Evolutionary conservation across 2,329 filamentous ascomycete species (phyloP).

Genomic region (Plenodomus biglobosus): DNA sequence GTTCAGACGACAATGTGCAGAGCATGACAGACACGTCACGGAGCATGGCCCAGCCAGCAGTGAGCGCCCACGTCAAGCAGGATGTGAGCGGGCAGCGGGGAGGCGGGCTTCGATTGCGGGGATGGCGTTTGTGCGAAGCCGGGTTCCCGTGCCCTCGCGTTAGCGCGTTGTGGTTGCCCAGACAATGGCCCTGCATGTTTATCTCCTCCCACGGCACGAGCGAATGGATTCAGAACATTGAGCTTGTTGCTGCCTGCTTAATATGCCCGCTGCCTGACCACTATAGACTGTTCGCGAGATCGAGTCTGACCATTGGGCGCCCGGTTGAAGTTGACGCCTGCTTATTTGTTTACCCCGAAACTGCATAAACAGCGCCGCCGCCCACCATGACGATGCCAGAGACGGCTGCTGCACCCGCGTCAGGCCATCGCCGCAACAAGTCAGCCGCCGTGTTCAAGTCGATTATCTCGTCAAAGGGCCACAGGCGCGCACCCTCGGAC

Average conservation of each 20-base stretch:
- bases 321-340: slow-evolving; percentile 7
- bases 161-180: slow-evolving; percentile 19
- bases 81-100: background rate
- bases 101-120: background rate
- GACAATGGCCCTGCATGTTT: slow-evolving; percentile 20
- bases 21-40: background rate
- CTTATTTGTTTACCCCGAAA: slow-evolving; percentile 7
- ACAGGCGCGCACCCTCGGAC: slow-evolving; percentile 52
- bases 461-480: slow-evolving; percentile 52
- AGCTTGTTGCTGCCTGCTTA: slow-evolving; percentile 18
- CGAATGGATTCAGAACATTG: slow-evolving; percentile 8
- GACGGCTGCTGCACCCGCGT: slow-evolving; percentile 22
- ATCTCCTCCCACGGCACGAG: slow-evolving; percentile 12
- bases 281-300: slow-evolving; percentile 26
- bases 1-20: too few species aligned
- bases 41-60: background rate
- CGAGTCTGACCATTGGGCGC: slow-evolving; percentile 15
- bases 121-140: slow-evolving; percentile 10
- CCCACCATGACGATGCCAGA: slow-evolving; percentile 27
- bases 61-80: background rate
- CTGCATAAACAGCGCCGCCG: background rate
- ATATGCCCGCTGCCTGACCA: slow-evolving; percentile 24
- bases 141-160: slow-evolving; percentile 10
- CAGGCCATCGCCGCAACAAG: slow-evolving; percentile 44
- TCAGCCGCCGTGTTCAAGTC: slow-evolving; percentile 53